phyloP scores from a whole-genome alignment of 352 stramenopile genomes.

The Albugo candida region DNA sequence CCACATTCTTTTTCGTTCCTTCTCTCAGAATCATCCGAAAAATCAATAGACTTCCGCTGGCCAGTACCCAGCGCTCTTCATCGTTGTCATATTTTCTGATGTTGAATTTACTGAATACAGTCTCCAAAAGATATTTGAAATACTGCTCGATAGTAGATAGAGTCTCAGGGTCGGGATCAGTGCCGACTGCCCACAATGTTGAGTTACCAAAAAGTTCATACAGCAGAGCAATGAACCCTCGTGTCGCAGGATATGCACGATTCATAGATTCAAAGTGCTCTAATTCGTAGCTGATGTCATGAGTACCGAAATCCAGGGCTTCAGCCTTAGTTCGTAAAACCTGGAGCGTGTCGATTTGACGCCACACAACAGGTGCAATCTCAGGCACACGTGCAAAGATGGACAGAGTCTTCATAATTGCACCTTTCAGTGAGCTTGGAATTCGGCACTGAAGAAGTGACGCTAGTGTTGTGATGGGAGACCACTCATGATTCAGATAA shows the following conservation, averaged over 20 bases:
- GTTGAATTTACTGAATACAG: slow-evolving; percentile 73
- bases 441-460: slow-evolving; percentile 68
- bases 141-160: slow-evolving; percentile 67
- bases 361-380: slow-evolving; percentile 69
- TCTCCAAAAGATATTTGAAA: slow-evolving; percentile 66
- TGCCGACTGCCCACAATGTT: slow-evolving; percentile 55
- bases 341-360: slow-evolving; percentile 63
- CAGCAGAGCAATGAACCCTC: slow-evolving; percentile 52
- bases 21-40: slow-evolving; percentile 61
- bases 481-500: slow-evolving; percentile 76
- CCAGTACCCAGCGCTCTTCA: slow-evolving; percentile 66
- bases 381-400: slow-evolving; percentile 54
- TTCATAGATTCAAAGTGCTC: slow-evolving; percentile 40
- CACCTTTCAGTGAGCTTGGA: slow-evolving; percentile 62
- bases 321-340: slow-evolving; percentile 60
- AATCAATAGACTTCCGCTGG: slow-evolving; percentile 45
- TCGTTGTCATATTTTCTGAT: slow-evolving; percentile 64
- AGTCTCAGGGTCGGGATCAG: slow-evolving; percentile 20
- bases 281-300: slow-evolving; percentile 70
- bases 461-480: slow-evolving; percentile 62
- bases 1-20: not conserved
- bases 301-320: slow-evolving; percentile 30
- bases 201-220: slow-evolving; percentile 61
- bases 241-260: slow-evolving; percentile 54
- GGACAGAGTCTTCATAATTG: slow-evolving; percentile 71